Base-by-base conservation (phyloP, 2,329 filamentous ascomycete genomes). In the Tolypocladium guangdongense region DNA sequence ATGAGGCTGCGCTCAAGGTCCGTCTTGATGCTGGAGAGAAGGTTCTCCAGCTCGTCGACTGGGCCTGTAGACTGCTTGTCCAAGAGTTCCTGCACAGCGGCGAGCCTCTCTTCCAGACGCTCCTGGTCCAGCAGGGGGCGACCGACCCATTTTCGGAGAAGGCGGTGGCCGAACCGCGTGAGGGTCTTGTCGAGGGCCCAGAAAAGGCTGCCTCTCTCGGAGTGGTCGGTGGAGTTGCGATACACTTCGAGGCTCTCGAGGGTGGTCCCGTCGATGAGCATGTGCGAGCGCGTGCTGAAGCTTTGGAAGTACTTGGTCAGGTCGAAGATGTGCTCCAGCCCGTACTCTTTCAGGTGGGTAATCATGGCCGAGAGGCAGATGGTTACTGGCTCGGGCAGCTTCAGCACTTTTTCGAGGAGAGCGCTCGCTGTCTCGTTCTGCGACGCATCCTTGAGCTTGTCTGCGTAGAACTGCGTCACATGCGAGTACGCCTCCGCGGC, bases 361-460 rank as follows among this genome's bases (percentile, higher is more conserved):
- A 99, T 97, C 91, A 99, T 96, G 12, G 91, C 88, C 4, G 93
- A 96, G 16, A 99, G 78, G 68, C 93, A 99, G 41, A 96, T 84
- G 0, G 87, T 96, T 38, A 96, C 89, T 45, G 87, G 78, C 62
- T 95, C 89, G 0, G 92, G 87, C 14, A 99, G 78, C 57, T 84
- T 84, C 54, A 97, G 77, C 36, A 96, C 89, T 62, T 90, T 92
- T 63, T 96, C 88, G 2, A 99, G 78, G 1, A 96, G 75, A 33
- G 79, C 77, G 39, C 78, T 81, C 1, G 83, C 78, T 22, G 76
- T 72, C 24, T 80, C 75, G 64, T 84, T 74, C 59, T 75, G 67
- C 47, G 76, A 70, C 10, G 78, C 74, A 14, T 79, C 74, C 63
- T 89, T 88, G 65, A 93, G 75, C 69, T 90, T 95, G 41, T 83